Base-by-base conservation (phyloP, 2,329 filamentous ascomycete species). In the Apiospora saccharicola region DNA sequence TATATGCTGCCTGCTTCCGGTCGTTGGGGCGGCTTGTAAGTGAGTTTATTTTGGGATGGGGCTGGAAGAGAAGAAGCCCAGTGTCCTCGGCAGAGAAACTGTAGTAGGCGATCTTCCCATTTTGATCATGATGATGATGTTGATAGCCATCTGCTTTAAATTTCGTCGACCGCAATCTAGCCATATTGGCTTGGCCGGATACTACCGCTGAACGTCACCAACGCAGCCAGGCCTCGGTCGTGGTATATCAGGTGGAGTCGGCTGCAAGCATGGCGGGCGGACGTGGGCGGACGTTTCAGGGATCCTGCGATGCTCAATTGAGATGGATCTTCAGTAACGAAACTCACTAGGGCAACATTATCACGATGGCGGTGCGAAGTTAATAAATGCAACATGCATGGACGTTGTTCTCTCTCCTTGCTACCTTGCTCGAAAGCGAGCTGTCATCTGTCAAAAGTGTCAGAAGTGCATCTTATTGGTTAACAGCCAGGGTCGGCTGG, bases 271-370 rank as follows among this genome's bases (percentile, higher is more conserved):
- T 64, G 34, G 41, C 57, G 57, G 57, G n/a, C 57, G 57, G 57
- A n/a, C 57, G 34, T 34, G 7, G 37, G 37, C 37, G 37, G 37
- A 41, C 8, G 37, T 64, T 64, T 64, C 16, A 10, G 41, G 30
- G 41, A 22, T n/a, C 34, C 12, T 41, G 34, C 57, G 57, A n/a
- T 64, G 57, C 57, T 64, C 57, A n/a, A 64, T 64, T 64, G 10
- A 64, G 57, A 64, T 64, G n/a, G 57, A 64, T 64, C 57, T 64
- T 64, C 57, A 41, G 13, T 34, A n/a, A n/a, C 57, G 57, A 64
- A 64, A 64, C 57, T 12, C 16, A 13, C 57, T 64, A 64, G 57
- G 19, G 19, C 34, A 64, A 64, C 57, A 10, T 64, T 64, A 41
- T 41, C 14, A 41, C 34, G 14, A 30, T 34, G 26, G 34, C 30